These are phyloP conservation scores for Penicillium paxilli DNA, from an alignment of 495 filamentous ascomycete genomes.

Conservation along the genomic window DNA sequence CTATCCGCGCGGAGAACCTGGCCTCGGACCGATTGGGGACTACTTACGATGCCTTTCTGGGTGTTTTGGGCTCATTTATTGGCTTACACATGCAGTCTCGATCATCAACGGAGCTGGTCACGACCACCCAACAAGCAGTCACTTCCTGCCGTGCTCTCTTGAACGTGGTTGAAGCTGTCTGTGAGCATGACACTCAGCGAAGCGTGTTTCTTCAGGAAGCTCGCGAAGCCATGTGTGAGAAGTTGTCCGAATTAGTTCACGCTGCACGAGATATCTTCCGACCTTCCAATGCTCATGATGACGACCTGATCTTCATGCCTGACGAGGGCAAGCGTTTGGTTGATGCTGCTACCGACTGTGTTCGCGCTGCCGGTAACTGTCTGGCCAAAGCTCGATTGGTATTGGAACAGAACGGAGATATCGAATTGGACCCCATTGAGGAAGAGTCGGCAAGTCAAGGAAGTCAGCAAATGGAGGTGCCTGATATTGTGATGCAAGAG, in stretches of 20 bases:
- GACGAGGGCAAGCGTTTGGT: constrained; percentile 78
- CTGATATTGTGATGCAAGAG: constrained; percentile 10
- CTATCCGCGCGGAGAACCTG: constrained; percentile 49
- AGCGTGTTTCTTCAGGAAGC: constrained; percentile 64
- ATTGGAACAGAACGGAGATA: constrained; percentile 90
- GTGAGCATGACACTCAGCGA: constrained; percentile 68
- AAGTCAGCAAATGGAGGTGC: background rate
- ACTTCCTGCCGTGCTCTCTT: constrained; percentile 76
- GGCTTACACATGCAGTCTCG: constrained; percentile 88
- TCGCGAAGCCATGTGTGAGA: constrained; percentile 75
- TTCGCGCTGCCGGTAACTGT: constrained; percentile 87
- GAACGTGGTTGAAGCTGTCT: constrained; percentile 79
- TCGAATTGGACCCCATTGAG: constrained; percentile 72
- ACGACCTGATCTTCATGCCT: constrained; percentile 74
- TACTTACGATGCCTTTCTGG: constrained; percentile 84
- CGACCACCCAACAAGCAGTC: constrained; percentile 75
- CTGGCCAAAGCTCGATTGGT: constrained; percentile 80
- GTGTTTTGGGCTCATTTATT: constrained; percentile 86
- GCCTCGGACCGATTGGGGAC: constrained; percentile 67
- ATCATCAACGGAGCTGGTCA: constrained; percentile 77
- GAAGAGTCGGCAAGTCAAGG: constrained; percentile 31
- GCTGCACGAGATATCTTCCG: constrained; percentile 77
- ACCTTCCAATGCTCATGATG: constrained; percentile 58
- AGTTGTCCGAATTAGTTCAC: constrained; percentile 74
- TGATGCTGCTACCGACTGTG: constrained; percentile 82